A percentile compares a stretch with the other conserved stretches of the same genome.
phyloP scores from a whole-genome alignment of 2,329 filamentous ascomycete species.

The Coniochaeta sp. region DNA sequence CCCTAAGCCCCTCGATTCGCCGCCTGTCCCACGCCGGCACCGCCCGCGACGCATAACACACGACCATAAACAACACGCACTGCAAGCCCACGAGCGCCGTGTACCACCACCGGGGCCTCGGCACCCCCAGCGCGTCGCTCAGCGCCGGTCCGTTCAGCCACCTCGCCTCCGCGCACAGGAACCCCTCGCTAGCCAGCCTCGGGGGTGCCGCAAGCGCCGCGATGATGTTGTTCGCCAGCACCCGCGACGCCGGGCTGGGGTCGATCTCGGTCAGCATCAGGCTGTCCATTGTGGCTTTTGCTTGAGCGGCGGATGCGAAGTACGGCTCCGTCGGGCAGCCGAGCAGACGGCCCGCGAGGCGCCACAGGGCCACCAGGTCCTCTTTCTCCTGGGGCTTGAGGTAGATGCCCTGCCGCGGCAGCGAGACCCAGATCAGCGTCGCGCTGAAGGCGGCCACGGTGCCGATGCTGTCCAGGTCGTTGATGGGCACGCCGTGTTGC shows the following conservation, averaged over 20 bases:
- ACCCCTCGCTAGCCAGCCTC: conserved; percentile 55
- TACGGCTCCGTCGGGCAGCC: conserved; percentile 55
- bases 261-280: conserved; percentile 59
- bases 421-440: conserved; percentile 57
- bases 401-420: conserved; percentile 67
- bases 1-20: conserved; percentile 33
- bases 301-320: conserved; percentile 47
- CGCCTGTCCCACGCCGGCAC: conserved; percentile 30
- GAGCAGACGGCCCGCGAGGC: conserved; percentile 65
- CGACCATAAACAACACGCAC: conserved; percentile 55
- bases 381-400: conserved; percentile 52
- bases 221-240: conserved; percentile 71
- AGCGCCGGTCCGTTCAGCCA: conserved; percentile 65
- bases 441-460: conserved; percentile 67
- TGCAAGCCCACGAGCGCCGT: conserved; percentile 54
- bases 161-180: conserved; percentile 60
- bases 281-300: conserved; percentile 59
- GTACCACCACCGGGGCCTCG: conserved; percentile 49
- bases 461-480: conserved; percentile 66
- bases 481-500: conserved; percentile 60
- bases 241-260: conserved; percentile 53
- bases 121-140: conserved; percentile 50
- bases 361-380: conserved; percentile 71
- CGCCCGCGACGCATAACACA: conserved; percentile 37
- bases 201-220: conserved; percentile 61